Evolutionary conservation across 23 red algal species (phyloP), one percentile per base, ranked within the genome.

Genomic region (Gracilaria domingensis): DNA sequence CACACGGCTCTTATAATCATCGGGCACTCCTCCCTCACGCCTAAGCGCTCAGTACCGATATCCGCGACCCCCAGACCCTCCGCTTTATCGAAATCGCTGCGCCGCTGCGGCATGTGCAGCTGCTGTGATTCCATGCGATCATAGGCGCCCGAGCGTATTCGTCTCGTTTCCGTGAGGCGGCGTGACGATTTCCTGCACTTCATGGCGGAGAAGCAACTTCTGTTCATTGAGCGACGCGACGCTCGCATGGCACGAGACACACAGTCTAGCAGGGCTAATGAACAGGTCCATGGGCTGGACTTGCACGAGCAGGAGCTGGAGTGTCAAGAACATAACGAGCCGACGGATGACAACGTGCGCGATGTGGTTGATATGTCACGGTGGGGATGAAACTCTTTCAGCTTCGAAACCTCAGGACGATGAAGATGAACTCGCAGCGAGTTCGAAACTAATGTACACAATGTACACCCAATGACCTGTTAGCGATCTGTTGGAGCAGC

Each of bases 21-120:
- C n/a, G n/a, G n/a, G n/a, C n/a, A n/a, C n/a, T n/a, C n/a, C n/a
- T n/a, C 42, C 42, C 42, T 7, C 42, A 4, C 42, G 11, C 42
- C 42, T 11, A 7, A 45, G 11, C 42, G 42, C 42, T 45, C 42
- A 7, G 5, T 45, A 45, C 42, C 4, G 11, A 55, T 55, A 16
- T 55, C 51, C 13, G 51, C 51, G 51, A 1, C 14, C 9, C 51
- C 51, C 6, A 18, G 11, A 4, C 42, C 11, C 5, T 45, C 42
- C 42, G 42, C 42, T 4, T 45, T 11, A 4, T 45, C 42, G 42
- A n/a, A 8, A 16, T 11, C 54, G 54, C 20, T 24, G 59, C 59
- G 59, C 59, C 85, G 74, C 8, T 89, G 85, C 55, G 85, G 85
- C 32, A 89, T 89, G 74, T 89, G 85, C 57, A 36, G 69, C 58